Percentiles rank a stretch among this genome's conserved stretches.
phyloP scores from a whole-genome alignment of 108 stramenopile genomes.

The Cylindrotheca fusiformis region DNA sequence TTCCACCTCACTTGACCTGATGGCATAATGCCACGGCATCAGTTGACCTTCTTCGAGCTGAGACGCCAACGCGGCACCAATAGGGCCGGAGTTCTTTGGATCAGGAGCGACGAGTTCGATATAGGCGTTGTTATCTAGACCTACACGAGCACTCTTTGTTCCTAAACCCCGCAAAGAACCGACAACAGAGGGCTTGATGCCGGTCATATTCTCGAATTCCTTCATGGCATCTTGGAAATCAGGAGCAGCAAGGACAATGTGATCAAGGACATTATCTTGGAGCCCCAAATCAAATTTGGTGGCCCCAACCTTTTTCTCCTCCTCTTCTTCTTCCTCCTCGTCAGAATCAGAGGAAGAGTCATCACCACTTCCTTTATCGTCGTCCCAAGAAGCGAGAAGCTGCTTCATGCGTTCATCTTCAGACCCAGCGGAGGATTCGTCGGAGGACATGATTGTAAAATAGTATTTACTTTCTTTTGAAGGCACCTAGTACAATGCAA shows the following conservation, averaged over 20 bases:
- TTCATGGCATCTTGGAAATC: conserved; percentile 46
- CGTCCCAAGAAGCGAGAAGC: too few species aligned
- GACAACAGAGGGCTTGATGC: conserved; percentile 43
- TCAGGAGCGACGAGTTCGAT: conserved; percentile 56
- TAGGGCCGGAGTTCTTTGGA: conserved; percentile 48
- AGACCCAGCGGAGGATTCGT: too few species aligned
- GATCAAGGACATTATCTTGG: conserved; percentile 57
- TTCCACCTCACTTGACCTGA: conserved; percentile 41
- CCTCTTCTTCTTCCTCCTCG: too few species aligned
- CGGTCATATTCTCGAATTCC: conserved; percentile 51
- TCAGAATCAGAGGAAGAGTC: too few species aligned
- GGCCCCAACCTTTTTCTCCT: too few species aligned
- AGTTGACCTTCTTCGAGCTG: conserved; percentile 40
- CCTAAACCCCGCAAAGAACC: conserved; percentile 51
- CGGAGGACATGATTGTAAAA: too few species aligned
- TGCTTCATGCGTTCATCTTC: too few species aligned
- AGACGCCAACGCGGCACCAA: conserved; percentile 37
- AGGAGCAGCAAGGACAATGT: conserved; percentile 52
- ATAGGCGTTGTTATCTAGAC: conserved; percentile 41
- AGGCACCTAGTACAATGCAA: too few species aligned
- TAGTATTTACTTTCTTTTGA: too few species aligned
- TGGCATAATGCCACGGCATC: conserved; percentile 48
- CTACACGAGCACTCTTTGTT: conserved; percentile 48
- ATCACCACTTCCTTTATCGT: too few species aligned
- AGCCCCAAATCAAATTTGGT: too few species aligned